Evolutionary conservation across 805 yeast genomes (phyloP), one percentile per base, ranked within the genome.

Genomic region (Candida golubevii): DNA sequence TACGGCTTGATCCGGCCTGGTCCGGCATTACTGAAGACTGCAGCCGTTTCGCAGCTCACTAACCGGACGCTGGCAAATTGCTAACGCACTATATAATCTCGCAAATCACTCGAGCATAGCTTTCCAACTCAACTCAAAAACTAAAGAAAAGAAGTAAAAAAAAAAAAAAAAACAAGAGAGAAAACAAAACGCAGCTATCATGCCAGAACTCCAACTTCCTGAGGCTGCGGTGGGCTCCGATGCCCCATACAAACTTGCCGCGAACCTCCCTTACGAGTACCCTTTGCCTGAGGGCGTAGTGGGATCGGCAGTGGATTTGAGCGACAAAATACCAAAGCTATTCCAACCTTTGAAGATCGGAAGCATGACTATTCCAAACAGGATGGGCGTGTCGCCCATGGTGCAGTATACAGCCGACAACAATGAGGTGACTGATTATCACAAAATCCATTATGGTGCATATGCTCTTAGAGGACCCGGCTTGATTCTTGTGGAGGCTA

Each of bases 401-500:
- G 77, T 82, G n/a, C 62, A 84, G 46, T 42, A 53, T 44, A 63
- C 83, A 45, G 62, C 66, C 36, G 56, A 54, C 4, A 73, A 67
- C 26, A 65, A 62, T 45, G 66, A 67, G 31, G 77, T 82, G 8
- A 65, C 74, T 4, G 78, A 75, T 33, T 67, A 77, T 45, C 66
- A 72, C 47, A 57, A 62, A 12, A 65, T 73, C 47, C 80, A 82
- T 60, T 84, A 84, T 55, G 66, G 58, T 26, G 78, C 79, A 52
- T 69, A 87, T 53, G 73, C 87, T 0, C 56, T 64, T 38, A 62
- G 64, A 44, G 75, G 77, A 14, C 88, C 88, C 13, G 74, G 85
- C 14, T 61, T 84, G 49, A 50, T 82, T 29, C 74, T 80, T 50
- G 64, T 83, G 9, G 89, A 83, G 58, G 88, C 80, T 10, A 74